Conservation (phyloP, 805 yeast genomes). For the Candida glaebosa region DNA sequence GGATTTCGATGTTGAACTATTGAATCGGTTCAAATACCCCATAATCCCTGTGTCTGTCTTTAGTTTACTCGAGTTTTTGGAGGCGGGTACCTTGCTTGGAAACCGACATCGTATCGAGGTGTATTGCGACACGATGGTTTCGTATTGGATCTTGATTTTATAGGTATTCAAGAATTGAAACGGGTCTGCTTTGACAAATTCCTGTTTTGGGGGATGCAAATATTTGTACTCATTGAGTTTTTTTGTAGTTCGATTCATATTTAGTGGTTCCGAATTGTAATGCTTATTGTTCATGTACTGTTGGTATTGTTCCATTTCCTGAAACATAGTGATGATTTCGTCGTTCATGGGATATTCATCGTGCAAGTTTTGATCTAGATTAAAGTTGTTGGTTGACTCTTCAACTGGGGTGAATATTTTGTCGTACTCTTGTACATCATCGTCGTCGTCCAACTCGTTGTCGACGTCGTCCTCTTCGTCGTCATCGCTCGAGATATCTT, state of each 20-base stretch:
- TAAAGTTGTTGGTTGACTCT: constrained; percentile 1
- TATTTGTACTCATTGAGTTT: constrained; percentile 33
- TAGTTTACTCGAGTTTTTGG: constrained; percentile 5
- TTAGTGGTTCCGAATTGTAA: constrained; percentile 9
- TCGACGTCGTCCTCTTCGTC: constrained; percentile 1
- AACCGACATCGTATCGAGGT: constrained; percentile 35
- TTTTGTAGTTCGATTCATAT: constrained; percentile 30
- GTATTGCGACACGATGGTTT: constrained; percentile 33
- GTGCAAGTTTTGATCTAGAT: background rate
- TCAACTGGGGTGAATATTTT: background rate
- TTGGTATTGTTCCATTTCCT: constrained; percentile 30
- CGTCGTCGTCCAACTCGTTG: too few species aligned
- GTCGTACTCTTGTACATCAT: constrained; percentile 1
- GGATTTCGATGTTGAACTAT: background rate
- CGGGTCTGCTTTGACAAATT: background rate
- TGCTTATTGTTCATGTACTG: constrained; percentile 25
- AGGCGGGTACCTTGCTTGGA: constrained; percentile 10
- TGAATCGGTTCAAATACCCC: constrained; percentile 23
- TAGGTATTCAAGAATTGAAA: constrained; percentile 11
- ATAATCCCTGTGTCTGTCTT: constrained; percentile 21
- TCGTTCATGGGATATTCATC: constrained; percentile 2
- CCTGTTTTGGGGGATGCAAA: constrained; percentile 1
- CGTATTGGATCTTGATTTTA: constrained; percentile 33
- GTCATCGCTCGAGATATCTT: constrained; percentile 2
- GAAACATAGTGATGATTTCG: constrained; percentile 15